Conservation (phyloP, 768 basidiomycete species). For the Phylloporus sp. region DNA sequence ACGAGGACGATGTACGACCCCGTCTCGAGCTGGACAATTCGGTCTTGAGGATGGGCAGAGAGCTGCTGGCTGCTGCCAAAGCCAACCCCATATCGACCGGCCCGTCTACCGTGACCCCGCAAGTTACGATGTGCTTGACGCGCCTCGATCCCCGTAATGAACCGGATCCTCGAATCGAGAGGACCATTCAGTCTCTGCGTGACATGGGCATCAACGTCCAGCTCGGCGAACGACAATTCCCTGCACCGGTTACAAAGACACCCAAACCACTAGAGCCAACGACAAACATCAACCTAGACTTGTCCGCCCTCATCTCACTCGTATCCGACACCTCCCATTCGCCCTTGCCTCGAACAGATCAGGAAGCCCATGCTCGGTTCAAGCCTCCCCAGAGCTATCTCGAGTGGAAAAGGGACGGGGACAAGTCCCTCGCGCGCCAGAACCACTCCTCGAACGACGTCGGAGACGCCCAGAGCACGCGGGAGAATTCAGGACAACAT, state of each 20-base stretch:
- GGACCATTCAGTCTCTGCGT: conserved; percentile 52
- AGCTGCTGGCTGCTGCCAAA: conserved; percentile 59
- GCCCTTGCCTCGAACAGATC: conserved; percentile 49
- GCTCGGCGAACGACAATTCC: conserved; percentile 51
- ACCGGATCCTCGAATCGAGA: conserved; percentile 51
- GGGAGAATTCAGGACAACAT: conserved; percentile 46
- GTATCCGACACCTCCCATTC: conserved; percentile 79
- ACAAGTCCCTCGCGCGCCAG: conserved; percentile 6
- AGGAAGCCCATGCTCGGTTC: conserved; percentile 62
- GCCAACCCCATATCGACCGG: conserved; percentile 46
- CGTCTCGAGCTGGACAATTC: conserved; percentile 66
- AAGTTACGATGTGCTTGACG: conserved; percentile 61
- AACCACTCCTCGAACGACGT: conserved; percentile 8
- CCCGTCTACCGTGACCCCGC: conserved; percentile 31
- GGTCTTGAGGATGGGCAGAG: conserved; percentile 62
- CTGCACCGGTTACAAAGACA: conserved; percentile 1
- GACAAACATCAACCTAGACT: conserved; percentile 66
- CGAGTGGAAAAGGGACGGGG: conserved; percentile 49
- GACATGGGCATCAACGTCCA: conserved; percentile 63
- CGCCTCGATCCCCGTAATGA: conserved; percentile 48
- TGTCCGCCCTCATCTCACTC: conserved; percentile 80
- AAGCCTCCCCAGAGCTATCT: conserved; percentile 52
- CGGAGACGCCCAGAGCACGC: conserved; percentile 1
- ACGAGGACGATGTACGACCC: conserved; percentile 41
- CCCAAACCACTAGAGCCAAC: conserved; percentile 42